Evolutionary conservation across 106 monocot species (phyloP).

Genomic region (Platanthera guangdongensis): DNA sequence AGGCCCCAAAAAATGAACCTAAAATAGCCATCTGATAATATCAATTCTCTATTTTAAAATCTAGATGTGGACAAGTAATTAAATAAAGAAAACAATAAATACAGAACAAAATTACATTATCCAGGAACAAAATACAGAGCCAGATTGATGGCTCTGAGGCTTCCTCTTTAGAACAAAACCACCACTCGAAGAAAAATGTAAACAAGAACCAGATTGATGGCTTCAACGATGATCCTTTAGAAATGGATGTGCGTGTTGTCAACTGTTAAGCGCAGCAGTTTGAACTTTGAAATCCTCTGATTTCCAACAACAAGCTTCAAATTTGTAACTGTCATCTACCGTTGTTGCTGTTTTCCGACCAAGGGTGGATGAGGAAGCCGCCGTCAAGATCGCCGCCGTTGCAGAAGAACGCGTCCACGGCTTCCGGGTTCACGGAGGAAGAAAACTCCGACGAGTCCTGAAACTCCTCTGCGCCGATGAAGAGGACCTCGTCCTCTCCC

Average conservation of each 20-base stretch:
- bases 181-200: too few species aligned
- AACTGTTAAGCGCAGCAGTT: background rate
- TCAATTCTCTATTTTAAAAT: too few species aligned
- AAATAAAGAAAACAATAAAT: too few species aligned
- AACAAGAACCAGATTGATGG: background rate
- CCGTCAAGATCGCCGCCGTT: background rate
- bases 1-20: too few species aligned
- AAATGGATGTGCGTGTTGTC: background rate
- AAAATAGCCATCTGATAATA: too few species aligned
- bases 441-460: background rate
- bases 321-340: background rate
- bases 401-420: background rate
- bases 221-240: background rate
- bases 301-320: background rate
- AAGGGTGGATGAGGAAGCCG: background rate
- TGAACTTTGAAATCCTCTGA: background rate
- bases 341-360: background rate
- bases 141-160: too few species aligned
- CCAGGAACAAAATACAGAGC: too few species aligned
- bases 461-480: constrained; percentile 13
- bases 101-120: too few species aligned
- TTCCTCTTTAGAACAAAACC: too few species aligned
- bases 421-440: background rate
- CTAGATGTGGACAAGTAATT: too few species aligned
- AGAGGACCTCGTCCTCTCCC: constrained; percentile 23